phyloP scores from a whole-genome alignment of 768 basidiomycete genomes.

The Candolleomyces efflorescens region DNA sequence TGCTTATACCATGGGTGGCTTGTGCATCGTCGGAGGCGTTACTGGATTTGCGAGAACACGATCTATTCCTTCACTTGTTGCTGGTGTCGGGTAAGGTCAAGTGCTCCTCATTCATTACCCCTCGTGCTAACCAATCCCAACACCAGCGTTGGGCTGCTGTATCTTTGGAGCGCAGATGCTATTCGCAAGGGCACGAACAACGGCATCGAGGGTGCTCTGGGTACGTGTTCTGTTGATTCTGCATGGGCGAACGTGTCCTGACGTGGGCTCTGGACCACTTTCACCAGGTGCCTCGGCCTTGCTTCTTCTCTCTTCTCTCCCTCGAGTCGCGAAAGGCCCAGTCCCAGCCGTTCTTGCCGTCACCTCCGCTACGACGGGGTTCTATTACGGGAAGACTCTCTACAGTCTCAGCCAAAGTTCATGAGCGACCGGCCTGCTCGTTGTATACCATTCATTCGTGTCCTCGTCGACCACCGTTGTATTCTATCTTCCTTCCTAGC shows the following conservation, averaged over 20 bases:
- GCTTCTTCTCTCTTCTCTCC: conserved; percentile 69
- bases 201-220: conserved; percentile 77
- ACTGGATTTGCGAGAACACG: conserved; percentile 68
- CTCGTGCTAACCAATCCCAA: background rate
- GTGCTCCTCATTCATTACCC: background rate
- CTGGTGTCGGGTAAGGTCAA: conserved; percentile 64
- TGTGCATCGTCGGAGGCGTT: conserved; percentile 75
- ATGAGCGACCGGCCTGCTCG: background rate
- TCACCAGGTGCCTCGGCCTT: conserved; percentile 70
- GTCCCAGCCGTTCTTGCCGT: conserved; percentile 61
- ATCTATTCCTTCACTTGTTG: conserved; percentile 79
- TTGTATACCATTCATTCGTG: too few species aligned
- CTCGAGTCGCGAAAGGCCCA: conserved; percentile 70
- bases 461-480: background rate
- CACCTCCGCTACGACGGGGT: conserved; percentile 54
- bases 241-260: background rate
- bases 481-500: background rate
- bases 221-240: conserved; percentile 32
- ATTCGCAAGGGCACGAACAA: conserved; percentile 70
- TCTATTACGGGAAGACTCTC: conserved; percentile 65
- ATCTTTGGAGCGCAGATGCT: conserved; percentile 73
- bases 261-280: background rate
- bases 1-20: conserved; percentile 68
- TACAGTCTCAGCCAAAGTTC: conserved; percentile 28
- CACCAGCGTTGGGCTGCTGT: conserved; percentile 68